phyloP scores from a whole-genome alignment of 768 basidiomycete species.

The Pulveroboletus frians region DNA sequence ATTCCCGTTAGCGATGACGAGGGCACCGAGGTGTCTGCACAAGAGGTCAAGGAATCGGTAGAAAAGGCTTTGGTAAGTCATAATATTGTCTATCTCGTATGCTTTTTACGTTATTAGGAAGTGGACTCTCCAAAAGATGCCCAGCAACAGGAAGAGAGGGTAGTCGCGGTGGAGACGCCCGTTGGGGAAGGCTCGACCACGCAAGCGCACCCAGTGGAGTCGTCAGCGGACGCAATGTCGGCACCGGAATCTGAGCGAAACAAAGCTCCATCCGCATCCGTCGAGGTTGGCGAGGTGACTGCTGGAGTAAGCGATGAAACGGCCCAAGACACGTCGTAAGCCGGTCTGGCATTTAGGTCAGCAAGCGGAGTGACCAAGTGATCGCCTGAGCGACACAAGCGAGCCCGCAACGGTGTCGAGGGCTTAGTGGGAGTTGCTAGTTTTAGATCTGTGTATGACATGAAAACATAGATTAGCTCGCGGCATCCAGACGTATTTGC shows the following conservation, averaged over 20 bases:
- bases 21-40: slow-evolving; percentile 24
- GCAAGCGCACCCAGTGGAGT: not conserved
- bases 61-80: slow-evolving; percentile 23
- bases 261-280: not conserved
- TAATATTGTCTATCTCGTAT: not conserved
- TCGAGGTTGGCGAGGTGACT: not conserved
- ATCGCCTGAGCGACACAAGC: not conserved
- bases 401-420: slow-evolving; percentile 5
- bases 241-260: slow-evolving; percentile 1
- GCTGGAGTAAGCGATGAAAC: slow-evolving; percentile 6
- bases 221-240: not conserved
- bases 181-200: not conserved
- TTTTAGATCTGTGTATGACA: slow-evolving; percentile 6
- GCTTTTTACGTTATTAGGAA: slow-evolving; percentile 17
- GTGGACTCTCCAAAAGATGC: slow-evolving; percentile 31
- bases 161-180: slow-evolving; percentile 5
- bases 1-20: slow-evolving; percentile 27
- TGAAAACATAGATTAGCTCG: not conserved
- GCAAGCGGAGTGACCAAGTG: slow-evolving; percentile 2
- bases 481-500: not conserved
- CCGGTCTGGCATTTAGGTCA: not conserved
- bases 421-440: not conserved
- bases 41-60: slow-evolving; percentile 31
- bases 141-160: slow-evolving; percentile 23
- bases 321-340: slow-evolving; percentile 13